Base-by-base conservation (phyloP, 2,329 filamentous ascomycete species). In the Hysterium pulicare region DNA sequence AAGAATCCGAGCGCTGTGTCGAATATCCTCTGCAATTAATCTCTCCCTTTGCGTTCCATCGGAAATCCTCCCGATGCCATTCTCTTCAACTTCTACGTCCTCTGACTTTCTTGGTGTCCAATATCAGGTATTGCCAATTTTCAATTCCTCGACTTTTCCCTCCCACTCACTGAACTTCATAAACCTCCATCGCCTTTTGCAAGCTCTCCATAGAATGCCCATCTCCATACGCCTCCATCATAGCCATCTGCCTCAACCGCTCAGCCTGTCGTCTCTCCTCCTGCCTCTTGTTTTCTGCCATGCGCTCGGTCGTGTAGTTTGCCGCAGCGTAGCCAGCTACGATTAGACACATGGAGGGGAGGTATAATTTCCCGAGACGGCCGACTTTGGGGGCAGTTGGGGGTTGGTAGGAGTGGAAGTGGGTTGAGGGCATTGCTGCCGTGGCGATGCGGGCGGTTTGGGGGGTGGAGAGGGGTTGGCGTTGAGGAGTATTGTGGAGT, bases 201-300 rank as follows among this genome's bases (percentile, higher is more conserved):
- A 74, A 50, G 53, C 74, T 70, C 19, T 66, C 56, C 35, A 74
- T 44, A 34, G 64, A 71, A 10, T 61, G 64, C 47, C 71, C 68
- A 40, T 68, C 67, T 10, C 71, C 71, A 41, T 74, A 74, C 2
- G 71, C 69, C 26, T 73, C 69, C 64, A 73, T 68, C n/a, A 74
- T 48, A 4, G 62, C 54, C 35, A 57, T 57, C 41, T 71, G 70
- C 39, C 54, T 62, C 20, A 64, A 62, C 2, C 66, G 56, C 2
- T 65, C 49, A 38, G 66, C 50, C 46, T 67, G 50, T 43, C 24
- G 17, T 19, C n/a, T n/a, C 34, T 15, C 19, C 16, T 16, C 19
- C 21, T 15, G 17, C 17, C 11, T 16, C 17, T 11, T 13, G 17
- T 21, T 10, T 3, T 23, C 10, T n/a, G 21, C n/a, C 17, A n/a